Evolutionary conservation across 495 filamentous ascomycete species (phyloP).

Genomic region (Polyplosphaeria fusca): DNA sequence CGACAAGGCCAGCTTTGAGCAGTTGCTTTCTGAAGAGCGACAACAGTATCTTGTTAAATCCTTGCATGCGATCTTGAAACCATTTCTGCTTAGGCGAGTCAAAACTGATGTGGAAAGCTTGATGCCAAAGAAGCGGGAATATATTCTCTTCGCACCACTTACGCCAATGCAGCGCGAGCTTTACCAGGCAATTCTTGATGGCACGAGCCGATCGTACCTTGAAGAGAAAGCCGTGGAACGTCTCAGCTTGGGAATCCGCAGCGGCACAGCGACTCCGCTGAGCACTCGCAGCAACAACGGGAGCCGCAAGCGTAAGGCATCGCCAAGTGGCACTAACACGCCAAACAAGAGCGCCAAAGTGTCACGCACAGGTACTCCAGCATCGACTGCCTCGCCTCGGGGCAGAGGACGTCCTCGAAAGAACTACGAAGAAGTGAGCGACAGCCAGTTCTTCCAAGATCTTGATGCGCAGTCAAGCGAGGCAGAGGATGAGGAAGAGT

Average conservation of each 20-base stretch:
- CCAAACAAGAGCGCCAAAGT: constrained; percentile 72
- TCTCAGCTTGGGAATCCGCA: constrained; percentile 43
- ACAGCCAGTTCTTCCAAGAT: constrained; percentile 63
- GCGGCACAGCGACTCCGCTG: constrained; percentile 19
- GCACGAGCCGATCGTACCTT: constrained; percentile 73
- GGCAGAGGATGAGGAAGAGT: constrained; percentile 48
- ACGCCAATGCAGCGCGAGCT: constrained; percentile 84
- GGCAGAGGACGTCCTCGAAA: constrained; percentile 48
- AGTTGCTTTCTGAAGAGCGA: constrained; percentile 71
- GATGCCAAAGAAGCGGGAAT: constrained; percentile 94
- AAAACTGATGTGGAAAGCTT: constrained; percentile 89
- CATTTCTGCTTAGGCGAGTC: constrained; percentile 80
- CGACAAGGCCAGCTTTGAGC: constrained; percentile 64
- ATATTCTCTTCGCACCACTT: constrained; percentile 87
- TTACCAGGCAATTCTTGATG: constrained; percentile 79
- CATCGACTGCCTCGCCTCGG: constrained; percentile 45
- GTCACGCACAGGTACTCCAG: constrained; percentile 68
- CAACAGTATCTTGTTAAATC: constrained; percentile 82
- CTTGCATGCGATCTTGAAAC: constrained; percentile 88
- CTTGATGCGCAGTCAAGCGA: constrained; percentile 46
- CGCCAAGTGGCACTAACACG: constrained; percentile 39
- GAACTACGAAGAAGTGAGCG: constrained; percentile 73
- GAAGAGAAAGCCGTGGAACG: constrained; percentile 81
- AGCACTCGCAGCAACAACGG: constrained; percentile 39
- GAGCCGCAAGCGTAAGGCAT: constrained; percentile 53